Base-by-base conservation (phyloP, 371 early-diverging fungal species). In the Mortierella sp. region DNA sequence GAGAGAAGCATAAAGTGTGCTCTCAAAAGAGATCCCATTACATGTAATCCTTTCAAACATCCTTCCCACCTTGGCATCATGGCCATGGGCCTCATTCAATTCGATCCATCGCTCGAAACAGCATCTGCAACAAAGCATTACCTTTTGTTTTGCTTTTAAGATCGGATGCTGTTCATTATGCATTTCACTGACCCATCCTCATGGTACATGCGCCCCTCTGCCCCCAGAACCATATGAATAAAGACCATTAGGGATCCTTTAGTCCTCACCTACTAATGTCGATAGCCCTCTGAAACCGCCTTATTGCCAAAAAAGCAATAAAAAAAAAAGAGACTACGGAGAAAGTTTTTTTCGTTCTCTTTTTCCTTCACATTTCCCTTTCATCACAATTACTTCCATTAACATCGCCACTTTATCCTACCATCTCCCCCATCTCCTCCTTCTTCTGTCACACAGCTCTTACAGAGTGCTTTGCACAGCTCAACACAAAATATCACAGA, bases 61-160 rank as follows among this genome's bases (percentile, higher is more conserved):
- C 65, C 43, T 63, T 63, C 53, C 29, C 32, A 53, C 64, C 54
- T 53, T 51, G n/a, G 49, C 37, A 53, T 26, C 64, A 64, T 64
- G 64, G 37, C 40, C 64, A 64, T 64, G 51, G 37, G 34, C 34
- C 58, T 29, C 37, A 42, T 58, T 29, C 66, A 56, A 29, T 32
- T 58, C 22, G 26, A 22, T 13, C 22, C 58, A 17, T 35, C 47
- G 4, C 34, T 53, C 13, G 26, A 22, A 19, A 2, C 34, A 37
- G 10, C n/a, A 53, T 55, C 12, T 55, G 65, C 65, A 54, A 42
- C 15, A 42, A 1, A 26, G 13, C 29, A 13, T n/a, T 19, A n/a
- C 31, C 65, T 42, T 55, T 13, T 19, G 56, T 28, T 64, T 55
- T 55, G 22, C 40, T 64, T 64, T 42, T 64, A 42, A 23, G 2